A percentile compares a stretch with the other conserved stretches of the same genome.
Conservation (phyloP, 1,284 basidiomycete genomes). For the Sporisorium reilianum region DNA sequence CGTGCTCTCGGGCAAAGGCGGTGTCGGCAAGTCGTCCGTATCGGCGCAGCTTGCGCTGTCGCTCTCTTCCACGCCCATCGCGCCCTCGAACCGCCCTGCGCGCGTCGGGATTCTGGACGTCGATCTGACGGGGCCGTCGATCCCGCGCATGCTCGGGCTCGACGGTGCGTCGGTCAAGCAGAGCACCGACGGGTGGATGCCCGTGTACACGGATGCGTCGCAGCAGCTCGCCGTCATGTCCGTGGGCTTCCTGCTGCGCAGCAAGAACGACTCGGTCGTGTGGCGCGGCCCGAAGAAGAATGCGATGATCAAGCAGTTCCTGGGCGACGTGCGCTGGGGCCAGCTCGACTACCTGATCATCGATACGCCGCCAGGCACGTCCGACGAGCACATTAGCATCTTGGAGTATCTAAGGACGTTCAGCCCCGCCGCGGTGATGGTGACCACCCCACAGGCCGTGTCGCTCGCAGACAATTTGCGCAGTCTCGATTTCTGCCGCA, state of each 20-base stretch:
- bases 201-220: conserved; percentile 78
- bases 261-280: conserved; percentile 90
- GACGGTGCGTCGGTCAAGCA: conserved; percentile 81
- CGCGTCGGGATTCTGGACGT: conserved; percentile 90
- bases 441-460: conserved; percentile 97
- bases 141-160: conserved; percentile 96
- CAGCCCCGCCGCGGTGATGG: conserved; percentile 83
- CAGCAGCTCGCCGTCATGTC: conserved; percentile 89
- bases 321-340: conserved; percentile 96
- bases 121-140: conserved; percentile 95
- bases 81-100: neutral
- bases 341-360: conserved; percentile 95
- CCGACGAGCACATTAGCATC: conserved; percentile 96
- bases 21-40: conserved; percentile 97
- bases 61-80: conserved; percentile 48
- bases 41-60: conserved; percentile 91
- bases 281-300: conserved; percentile 99
- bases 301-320: conserved; percentile 98
- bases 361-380: conserved; percentile 96
- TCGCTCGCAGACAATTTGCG: conserved; percentile 95
- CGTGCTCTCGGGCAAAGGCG: conserved; percentile 95
- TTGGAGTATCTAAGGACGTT: conserved; percentile 84
- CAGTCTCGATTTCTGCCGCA: conserved; percentile 91
- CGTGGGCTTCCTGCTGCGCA: conserved; percentile 92
- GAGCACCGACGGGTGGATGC: conserved; percentile 96